Conservation (phyloP, 805 yeast genomes). For the Jamesozyma lodderae region DNA sequence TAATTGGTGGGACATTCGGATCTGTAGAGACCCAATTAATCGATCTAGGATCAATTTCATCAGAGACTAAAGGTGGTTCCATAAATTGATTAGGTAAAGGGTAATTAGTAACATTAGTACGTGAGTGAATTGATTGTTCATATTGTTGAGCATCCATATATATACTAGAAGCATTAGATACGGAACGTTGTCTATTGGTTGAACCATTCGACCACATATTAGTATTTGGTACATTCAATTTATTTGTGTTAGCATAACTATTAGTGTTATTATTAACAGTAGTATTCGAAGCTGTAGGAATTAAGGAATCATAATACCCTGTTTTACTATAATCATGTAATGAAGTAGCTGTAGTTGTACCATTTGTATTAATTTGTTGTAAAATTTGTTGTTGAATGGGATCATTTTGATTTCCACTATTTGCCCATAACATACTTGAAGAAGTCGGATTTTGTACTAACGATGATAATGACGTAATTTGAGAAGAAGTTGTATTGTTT, state of each 20-base stretch:
- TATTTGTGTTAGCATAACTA: conserved; percentile 1
- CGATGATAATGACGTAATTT: conserved; percentile 29
- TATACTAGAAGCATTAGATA: conserved; percentile 29
- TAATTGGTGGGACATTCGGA: conserved; percentile 62
- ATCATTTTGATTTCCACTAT: conserved; percentile 16
- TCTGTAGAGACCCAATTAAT: conserved; percentile 64
- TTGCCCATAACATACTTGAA: conserved; percentile 23
- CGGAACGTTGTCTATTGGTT: conserved; percentile 23
- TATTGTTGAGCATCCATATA: conserved; percentile 26
- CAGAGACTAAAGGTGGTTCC: conserved; percentile 35
- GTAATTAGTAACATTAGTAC: conserved; percentile 16
- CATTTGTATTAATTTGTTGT: conserved; percentile 8
- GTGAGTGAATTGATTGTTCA: conserved; percentile 16
- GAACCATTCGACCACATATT: conserved; percentile 8
- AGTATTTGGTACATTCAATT: conserved; percentile 5
- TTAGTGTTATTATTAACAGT: background rate
- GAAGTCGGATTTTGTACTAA: conserved; percentile 14
- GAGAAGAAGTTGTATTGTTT: conserved; percentile 29
- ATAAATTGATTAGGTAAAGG: conserved; percentile 8
- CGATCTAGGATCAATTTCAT: conserved; percentile 51
- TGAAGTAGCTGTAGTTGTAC: conserved; percentile 15
- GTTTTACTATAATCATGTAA: conserved; percentile 9
- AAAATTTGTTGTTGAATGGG: conserved; percentile 16
- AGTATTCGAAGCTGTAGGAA: conserved; percentile 1
- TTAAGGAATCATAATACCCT: conserved; percentile 17